phyloP scores from a whole-genome alignment of 2,329 filamentous ascomycete genomes.

The Pezicula carpinea region DNA sequence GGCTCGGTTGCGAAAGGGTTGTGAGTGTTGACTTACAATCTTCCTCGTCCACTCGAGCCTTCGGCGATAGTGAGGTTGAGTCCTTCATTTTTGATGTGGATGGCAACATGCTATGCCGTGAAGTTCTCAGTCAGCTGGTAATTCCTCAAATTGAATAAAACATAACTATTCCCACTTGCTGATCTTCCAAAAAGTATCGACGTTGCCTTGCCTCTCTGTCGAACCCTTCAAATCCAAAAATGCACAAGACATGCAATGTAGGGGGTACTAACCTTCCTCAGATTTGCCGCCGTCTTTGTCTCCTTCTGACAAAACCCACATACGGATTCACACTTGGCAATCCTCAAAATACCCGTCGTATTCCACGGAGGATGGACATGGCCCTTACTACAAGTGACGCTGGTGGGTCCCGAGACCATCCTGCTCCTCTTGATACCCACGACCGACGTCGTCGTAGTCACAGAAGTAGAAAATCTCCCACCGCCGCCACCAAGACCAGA shows the following conservation, averaged over 20 bases:
- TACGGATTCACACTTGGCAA: constrained; percentile 24
- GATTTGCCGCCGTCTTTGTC: constrained; percentile 25
- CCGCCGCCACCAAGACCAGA: too few species aligned
- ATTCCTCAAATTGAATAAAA: too few species aligned
- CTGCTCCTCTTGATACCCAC: not conserved
- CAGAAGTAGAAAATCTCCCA: too few species aligned
- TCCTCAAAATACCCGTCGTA: constrained; percentile 20
- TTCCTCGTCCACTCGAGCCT: constrained; percentile 22
- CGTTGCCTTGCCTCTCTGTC: too few species aligned
- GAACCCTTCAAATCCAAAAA: too few species aligned
- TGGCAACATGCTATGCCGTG: constrained; percentile 21
- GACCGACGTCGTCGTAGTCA: too few species aligned
- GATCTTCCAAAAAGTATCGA: too few species aligned
- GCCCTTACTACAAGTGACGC: constrained; percentile 21
- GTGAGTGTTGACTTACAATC: constrained; percentile 17
- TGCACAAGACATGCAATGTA: too few species aligned
- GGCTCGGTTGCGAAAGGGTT: not conserved
- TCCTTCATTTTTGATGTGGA: constrained; percentile 26
- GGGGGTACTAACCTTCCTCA: constrained; percentile 20
- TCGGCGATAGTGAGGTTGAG: constrained; percentile 23
- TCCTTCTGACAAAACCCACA: constrained; percentile 28
- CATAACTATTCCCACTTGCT: too few species aligned
- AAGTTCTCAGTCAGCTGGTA: constrained; percentile 4
- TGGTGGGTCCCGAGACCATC: not conserved
- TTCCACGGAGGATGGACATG: constrained; percentile 26